Conservation (phyloP, 441 rosid species). For the Aleurites moluccanus region DNA sequence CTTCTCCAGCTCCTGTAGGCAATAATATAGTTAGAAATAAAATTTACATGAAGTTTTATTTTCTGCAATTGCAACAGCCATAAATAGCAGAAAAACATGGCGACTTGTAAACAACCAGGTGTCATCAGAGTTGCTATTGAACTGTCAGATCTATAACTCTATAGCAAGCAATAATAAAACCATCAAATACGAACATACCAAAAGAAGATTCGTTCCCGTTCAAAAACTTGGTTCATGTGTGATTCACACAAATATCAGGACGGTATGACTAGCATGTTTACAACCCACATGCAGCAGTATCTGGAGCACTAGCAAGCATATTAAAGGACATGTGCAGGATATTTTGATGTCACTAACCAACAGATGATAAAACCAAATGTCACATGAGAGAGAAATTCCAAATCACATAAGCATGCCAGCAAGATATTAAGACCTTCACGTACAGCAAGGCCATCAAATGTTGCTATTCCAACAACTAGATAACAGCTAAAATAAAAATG, state of each 20-base stretch:
- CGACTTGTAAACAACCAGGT: not conserved
- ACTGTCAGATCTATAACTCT: not conserved
- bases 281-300: not conserved
- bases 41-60: not conserved
- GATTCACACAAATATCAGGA: not conserved
- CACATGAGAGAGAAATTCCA: not conserved
- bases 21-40: not conserved
- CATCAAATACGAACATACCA: not conserved
- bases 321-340: too few relatives aligned
- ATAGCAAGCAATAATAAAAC: not conserved
- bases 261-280: not conserved
- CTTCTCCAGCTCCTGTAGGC: constrained; percentile 60
- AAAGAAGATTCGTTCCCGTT: too few relatives aligned
- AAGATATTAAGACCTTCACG: too few relatives aligned
- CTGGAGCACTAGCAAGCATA: not conserved
- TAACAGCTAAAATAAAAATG: not conserved
- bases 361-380: too few relatives aligned
- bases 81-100: not conserved
- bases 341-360: not conserved
- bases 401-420: too few relatives aligned
- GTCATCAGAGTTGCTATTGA: not conserved
- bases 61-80: not conserved
- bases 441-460: not conserved
- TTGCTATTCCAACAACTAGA: not conserved
- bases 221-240: too few relatives aligned